Base-by-base conservation (phyloP, 495 filamentous ascomycete genomes). In the Hypoxylon cercidicola region DNA sequence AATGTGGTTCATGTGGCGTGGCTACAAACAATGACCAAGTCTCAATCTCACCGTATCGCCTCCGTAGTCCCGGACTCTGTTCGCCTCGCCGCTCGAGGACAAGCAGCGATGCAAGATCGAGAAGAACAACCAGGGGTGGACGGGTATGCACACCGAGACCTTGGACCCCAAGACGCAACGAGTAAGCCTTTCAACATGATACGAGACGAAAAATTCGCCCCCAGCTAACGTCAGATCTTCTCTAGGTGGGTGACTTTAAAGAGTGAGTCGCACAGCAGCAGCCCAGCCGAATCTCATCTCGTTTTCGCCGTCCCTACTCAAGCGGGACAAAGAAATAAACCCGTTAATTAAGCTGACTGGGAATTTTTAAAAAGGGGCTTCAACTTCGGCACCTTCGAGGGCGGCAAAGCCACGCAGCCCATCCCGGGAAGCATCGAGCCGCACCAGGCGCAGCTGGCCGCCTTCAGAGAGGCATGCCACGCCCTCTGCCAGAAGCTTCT, bases 71-170 rank as follows among this genome's bases (percentile, higher is more conserved):
- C 86, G 84, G 69, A 81, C 81, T 55, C 91, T 98, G 74, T 97
- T 98, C 76, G 76, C 79, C 0, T 88, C 88, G 8, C 88, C 93
- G 0, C 55, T 77, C 0, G 82, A 85, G 53, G 90, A 93, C 55
- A 98, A 97, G 76, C 79, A 87, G 48, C 75, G 77, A 64, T 95
- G 87, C 72, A 81, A 82, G 16, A 95, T 97, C 55, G 81, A 86
- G 57, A 82, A 86, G 39, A 90, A 89, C 77, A 97, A 98, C 64
- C 85, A 86, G 30, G 95, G 94, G 19, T 99, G 95, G 95, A 86
- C 88, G 1, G 86, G 86, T 4, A 93, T 96, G 90, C 90, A 95
- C 69, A 84, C 86, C 8, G 94, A 99, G 74, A 94, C 88, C 0
- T 80, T 97, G 20, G 93, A 97, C 75, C 91, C 93, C 3, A 86